These are phyloP conservation scores for Aureobasidium mangrovei DNA, from an alignment of 2,329 filamentous ascomycete genomes.

Conservation along the genomic window DNA sequence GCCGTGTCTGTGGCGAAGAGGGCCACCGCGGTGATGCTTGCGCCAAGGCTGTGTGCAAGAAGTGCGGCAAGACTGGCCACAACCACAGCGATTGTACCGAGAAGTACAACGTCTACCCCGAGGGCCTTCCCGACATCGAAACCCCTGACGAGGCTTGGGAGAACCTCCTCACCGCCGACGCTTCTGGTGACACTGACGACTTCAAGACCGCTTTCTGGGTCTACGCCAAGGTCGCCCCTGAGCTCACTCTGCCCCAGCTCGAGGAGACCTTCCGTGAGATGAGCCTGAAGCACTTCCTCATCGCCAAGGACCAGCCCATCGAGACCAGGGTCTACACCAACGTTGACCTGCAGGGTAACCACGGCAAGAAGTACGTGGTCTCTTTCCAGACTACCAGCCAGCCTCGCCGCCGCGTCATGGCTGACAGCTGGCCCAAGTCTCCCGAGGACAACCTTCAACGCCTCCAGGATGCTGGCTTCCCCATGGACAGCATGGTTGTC, in stretches of 20 bases:
- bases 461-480: conserved; percentile 42
- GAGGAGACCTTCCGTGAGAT: conserved; percentile 52
- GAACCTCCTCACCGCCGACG: conserved; percentile 44
- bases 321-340: conserved; percentile 50
- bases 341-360: conserved; percentile 62
- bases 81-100: conserved; percentile 47
- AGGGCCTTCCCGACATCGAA: conserved; percentile 31
- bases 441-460: conserved; percentile 44
- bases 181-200: conserved; percentile 52
- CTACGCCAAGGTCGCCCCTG: conserved; percentile 54
- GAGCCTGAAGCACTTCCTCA: conserved; percentile 50
- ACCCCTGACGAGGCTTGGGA: conserved; percentile 50
- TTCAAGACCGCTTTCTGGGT: conserved; percentile 34
- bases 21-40: conserved; percentile 56
- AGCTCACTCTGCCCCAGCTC: conserved; percentile 50
- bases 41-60: conserved; percentile 53
- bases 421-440: conserved; percentile 40
- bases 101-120: conserved; percentile 50
- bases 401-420: conserved; percentile 38
- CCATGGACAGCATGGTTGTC: conserved; percentile 41
- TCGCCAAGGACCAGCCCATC: conserved; percentile 51
- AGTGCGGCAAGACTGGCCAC: conserved; percentile 54
- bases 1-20: conserved; percentile 47
- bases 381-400: conserved; percentile 40
- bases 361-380: conserved; percentile 42